These are phyloP conservation scores for Colletotrichum nymphaeae DNA, from an alignment of 2,329 filamentous ascomycete species.

Conservation along the genomic window DNA sequence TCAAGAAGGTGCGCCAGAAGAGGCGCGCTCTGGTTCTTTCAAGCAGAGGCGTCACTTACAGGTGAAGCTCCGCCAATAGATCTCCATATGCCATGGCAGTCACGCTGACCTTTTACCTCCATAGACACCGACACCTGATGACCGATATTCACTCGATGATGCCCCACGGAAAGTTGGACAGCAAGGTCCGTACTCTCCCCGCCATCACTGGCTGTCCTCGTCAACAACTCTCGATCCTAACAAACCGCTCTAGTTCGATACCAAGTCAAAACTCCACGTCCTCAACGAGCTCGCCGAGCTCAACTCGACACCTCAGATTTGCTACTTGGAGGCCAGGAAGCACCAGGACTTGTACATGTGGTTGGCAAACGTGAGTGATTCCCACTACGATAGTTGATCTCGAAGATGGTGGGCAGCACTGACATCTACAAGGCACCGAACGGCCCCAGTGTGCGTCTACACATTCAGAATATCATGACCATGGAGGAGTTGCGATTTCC, in stretches of 20 bases:
- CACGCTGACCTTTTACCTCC: slow-evolving; percentile 18
- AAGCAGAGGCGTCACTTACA: slow-evolving; percentile 90
- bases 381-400: background rate
- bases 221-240: background rate
- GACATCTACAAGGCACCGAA: slow-evolving; percentile 60
- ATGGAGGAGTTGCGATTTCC: slow-evolving; percentile 98
- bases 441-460: slow-evolving; percentile 71
- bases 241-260: background rate
- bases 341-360: slow-evolving; percentile 94
- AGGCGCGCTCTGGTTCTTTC: slow-evolving; percentile 89
- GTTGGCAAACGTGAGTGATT: slow-evolving; percentile 65
- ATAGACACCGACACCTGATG: slow-evolving; percentile 90
- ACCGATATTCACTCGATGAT: slow-evolving; percentile 90
- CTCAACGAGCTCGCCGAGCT: background rate
- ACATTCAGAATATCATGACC: slow-evolving; percentile 83
- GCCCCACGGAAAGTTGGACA: slow-evolving; percentile 72
- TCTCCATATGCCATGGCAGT: background rate
- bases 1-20: slow-evolving; percentile 67
- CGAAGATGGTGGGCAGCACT: slow-evolving; percentile 65
- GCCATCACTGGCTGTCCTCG: background rate
- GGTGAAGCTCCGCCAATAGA: slow-evolving; percentile 57
- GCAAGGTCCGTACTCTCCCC: background rate
- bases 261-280: background rate
- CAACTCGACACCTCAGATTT: background rate
- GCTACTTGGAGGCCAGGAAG: slow-evolving; percentile 94